Evolutionary conservation across 2,329 filamentous ascomycete genomes (phyloP), one percentile per base, ranked within the genome.

Genomic region (Stemphylium lycopersici): DNA sequence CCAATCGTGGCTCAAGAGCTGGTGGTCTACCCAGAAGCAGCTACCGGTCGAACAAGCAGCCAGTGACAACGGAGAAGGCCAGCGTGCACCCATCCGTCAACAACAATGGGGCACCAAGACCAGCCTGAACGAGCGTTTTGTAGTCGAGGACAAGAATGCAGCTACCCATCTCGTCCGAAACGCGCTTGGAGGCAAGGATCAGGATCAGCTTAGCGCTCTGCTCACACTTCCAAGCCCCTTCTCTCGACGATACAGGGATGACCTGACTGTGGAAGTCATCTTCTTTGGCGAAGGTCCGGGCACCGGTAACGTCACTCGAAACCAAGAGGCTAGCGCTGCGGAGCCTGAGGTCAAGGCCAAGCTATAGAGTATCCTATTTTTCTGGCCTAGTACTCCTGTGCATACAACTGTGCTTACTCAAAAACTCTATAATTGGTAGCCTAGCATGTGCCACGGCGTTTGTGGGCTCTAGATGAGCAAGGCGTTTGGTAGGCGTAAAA

Each of bases 111-210:
- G 93, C 42, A 87, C 96, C 26, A 87, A 88, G 38, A 84, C 85
- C 5, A 84, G 87, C 38, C 82, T 88, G 66, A 87, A 88, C 65
- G 87, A 89, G 65, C 84, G 95, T n/a, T 99, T 98, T 67, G 87
- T 96, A 1, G 90, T 96, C 10, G 88, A 96, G 78, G 96, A 99
- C 74, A 92, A 93, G 79, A 99, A 99, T 65, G 95, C 90, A 6
- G 95, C 95, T 0, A 99, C 95, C 2, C 95, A 99, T 78, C 84
- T 99, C 42, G 90, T 98, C 42, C 87, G 95, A 60, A 99, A 99
- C 70, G 95, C 95, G 0, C 85, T 99, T 26, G 95, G 95, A 49
- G 95, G 95, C 10, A 92, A 90, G 73, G 93, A 99, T 69, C 87
- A 88, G 68, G 96, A 99, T 77, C 95, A 96, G 83, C 85, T 99